A percentile compares a stretch with the other conserved stretches of the same genome.
phyloP scores from a whole-genome alignment of 768 basidiomycete genomes.

The Amanita subjunquillea region DNA sequence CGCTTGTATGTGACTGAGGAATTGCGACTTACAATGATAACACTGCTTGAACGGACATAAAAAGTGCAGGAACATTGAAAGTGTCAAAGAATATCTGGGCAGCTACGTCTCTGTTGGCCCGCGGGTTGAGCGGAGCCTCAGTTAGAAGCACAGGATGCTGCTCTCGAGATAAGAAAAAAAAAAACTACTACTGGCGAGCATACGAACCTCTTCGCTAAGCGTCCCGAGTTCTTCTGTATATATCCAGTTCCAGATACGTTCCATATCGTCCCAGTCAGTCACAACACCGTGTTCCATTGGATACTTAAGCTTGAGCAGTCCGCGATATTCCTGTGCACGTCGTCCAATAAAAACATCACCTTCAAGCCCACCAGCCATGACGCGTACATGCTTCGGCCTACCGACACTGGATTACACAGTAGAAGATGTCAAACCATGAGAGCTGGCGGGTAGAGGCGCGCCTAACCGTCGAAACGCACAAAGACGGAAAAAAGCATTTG shows the following conservation, averaged over 20 bases:
- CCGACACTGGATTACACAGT: constrained; percentile 55
- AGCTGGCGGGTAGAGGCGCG: constrained; percentile 13
- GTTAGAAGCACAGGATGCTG: constrained; percentile 97
- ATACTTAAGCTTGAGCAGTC: constrained; percentile 95
- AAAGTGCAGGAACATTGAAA: constrained; percentile 97
- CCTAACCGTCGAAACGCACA: constrained; percentile 57
- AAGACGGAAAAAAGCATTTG: constrained; percentile 98
- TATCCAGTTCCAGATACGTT: constrained; percentile 97
- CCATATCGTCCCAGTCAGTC: constrained; percentile 99
- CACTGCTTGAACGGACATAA: constrained; percentile 95
- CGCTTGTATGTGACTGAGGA: background rate
- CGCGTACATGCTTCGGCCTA: constrained; percentile 92
- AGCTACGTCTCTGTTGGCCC: constrained; percentile 90
- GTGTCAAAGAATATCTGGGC: constrained; percentile 99
- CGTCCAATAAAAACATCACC: constrained; percentile 95
- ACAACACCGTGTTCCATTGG: constrained; percentile 99
- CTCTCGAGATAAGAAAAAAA: constrained; percentile 9
- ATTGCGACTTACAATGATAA: constrained; percentile 68
- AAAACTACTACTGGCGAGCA: constrained; percentile 8
- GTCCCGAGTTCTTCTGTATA: constrained; percentile 94
- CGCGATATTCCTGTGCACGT: constrained; percentile 91
- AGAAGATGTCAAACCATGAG: constrained; percentile 14
- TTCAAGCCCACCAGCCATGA: constrained; percentile 96
- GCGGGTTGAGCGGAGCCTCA: constrained; percentile 95
- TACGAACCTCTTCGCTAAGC: constrained; percentile 85